These are phyloP conservation scores for Hebeloma cylindrosporum DNA, from an alignment of 768 basidiomycete genomes.

Conservation along the genomic window DNA sequence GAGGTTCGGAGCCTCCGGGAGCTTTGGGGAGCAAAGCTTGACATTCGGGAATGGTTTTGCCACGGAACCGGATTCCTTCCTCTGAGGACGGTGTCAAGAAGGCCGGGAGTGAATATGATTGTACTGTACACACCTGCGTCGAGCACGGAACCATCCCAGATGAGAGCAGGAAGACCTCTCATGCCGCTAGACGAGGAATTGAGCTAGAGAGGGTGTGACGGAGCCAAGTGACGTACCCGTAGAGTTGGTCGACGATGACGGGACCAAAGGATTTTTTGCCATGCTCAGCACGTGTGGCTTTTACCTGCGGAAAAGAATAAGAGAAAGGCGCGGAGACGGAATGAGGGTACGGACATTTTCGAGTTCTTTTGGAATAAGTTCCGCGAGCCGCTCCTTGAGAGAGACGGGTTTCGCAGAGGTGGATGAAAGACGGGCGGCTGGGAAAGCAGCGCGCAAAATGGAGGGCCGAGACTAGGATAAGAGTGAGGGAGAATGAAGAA, in stretches of 20 bases:
- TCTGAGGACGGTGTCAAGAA: slow-evolving; percentile 41
- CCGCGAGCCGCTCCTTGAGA: slow-evolving; percentile 89
- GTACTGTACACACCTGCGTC: slow-evolving; percentile 87
- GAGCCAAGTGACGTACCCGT: slow-evolving; percentile 52
- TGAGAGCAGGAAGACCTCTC: slow-evolving; percentile 88
- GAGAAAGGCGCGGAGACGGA: slow-evolving; percentile 2
- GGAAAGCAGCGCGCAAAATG: slow-evolving; percentile 41
- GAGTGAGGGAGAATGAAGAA: slow-evolving; percentile 9
- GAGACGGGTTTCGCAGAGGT: slow-evolving; percentile 65
- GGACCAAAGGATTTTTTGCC: slow-evolving; percentile 94
- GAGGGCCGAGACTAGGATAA: slow-evolving; percentile 49
- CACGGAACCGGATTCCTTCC: slow-evolving; percentile 98
- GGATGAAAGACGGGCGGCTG: slow-evolving; percentile 63
- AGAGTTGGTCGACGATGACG: slow-evolving; percentile 87
- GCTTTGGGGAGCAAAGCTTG: slow-evolving; percentile 88
- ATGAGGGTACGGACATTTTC: slow-evolving; percentile 52
- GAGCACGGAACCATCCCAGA: slow-evolving; percentile 98
- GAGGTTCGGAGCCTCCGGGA: slow-evolving; percentile 82
- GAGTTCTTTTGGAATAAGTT: slow-evolving; percentile 88
- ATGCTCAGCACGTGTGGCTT: slow-evolving; percentile 79
- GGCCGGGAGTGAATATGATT: slow-evolving; percentile 20
- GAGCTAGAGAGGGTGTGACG: slow-evolving; percentile 7
- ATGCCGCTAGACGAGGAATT: slow-evolving; percentile 57
- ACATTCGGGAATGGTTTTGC: slow-evolving; percentile 90
- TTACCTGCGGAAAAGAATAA: slow-evolving; percentile 52